These are phyloP conservation scores for Alternaria sp. DNA, from an alignment of 2,329 filamentous ascomycete species.

Conservation along the genomic window DNA sequence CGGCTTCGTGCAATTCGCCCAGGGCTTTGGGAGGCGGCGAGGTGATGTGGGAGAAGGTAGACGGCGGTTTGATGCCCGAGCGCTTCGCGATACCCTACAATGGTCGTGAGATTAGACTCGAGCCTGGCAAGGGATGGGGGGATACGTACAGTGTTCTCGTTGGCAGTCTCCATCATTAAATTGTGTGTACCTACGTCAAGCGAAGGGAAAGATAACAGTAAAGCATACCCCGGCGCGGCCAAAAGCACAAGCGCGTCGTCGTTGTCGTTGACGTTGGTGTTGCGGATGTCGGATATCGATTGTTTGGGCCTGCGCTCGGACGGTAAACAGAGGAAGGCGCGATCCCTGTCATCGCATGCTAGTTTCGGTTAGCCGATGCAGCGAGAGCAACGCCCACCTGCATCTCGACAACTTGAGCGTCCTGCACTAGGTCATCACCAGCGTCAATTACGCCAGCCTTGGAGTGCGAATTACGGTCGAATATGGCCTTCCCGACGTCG, in stretches of 20 bases:
- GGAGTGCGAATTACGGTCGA: background rate
- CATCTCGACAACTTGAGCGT: background rate
- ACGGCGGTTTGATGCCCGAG: constrained; percentile 40
- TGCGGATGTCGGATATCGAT: constrained; percentile 10
- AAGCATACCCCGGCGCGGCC: constrained; percentile 5
- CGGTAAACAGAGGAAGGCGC: constrained; percentile 14
- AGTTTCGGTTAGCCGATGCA: constrained; percentile 1
- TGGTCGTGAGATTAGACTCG: constrained; percentile 18
- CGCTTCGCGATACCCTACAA: constrained; percentile 33
- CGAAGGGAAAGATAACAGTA: constrained; percentile 11
- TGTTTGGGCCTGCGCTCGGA: constrained; percentile 16
- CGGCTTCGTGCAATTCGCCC: constrained; percentile 58
- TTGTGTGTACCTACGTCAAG: background rate
- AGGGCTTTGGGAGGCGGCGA: constrained; percentile 46
- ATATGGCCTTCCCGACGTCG: background rate
- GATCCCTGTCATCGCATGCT: constrained; percentile 7
- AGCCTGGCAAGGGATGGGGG: constrained; percentile 1
- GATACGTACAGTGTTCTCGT: constrained; percentile 40
- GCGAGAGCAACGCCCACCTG: background rate
- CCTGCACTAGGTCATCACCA: background rate
- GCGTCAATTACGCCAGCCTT: background rate
- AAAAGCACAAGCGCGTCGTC: constrained; percentile 10
- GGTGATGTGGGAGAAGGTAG: constrained; percentile 29
- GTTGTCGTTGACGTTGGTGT: constrained; percentile 3
- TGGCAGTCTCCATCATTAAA: constrained; percentile 28